Evolutionary conservation across 768 basidiomycete genomes (phyloP), one percentile per base, ranked within the genome.

Genomic region (Solioccasus polychromus): DNA sequence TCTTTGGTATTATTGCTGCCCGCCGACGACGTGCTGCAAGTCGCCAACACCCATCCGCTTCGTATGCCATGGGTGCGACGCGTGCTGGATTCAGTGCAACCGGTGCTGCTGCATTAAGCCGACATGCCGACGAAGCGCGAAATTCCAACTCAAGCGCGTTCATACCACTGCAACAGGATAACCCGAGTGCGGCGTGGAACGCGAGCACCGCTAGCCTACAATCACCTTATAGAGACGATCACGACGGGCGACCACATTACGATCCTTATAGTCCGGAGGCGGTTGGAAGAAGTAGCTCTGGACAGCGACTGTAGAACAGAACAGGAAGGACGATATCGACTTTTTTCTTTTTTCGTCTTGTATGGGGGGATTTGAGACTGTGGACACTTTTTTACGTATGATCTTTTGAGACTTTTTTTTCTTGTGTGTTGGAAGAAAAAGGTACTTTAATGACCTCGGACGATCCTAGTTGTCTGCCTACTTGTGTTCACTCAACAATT

Each of bases 131-230:
- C 19, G 55, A 41, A 9, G 35, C 30, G 34, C 68, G 80, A 31
- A 66, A 66, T 66, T 82, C 82, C 51, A 79, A 84, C 68, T 80
- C 82, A 56, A 83, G 81, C 51, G 77, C 83, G 28, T 87, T 88
- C 57, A 70, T 84, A 41, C 85, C 86, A n/a, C 62, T 88, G 56
- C 77, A 79, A 53, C 82, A 83, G 60, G 77, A 76, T 44, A 82
- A 79, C 57, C 54, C 69, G 44, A 79, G 75, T 54, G 72, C 71
- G 53, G 71, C 75, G 38, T 83, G 81, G 81, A 79, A 79, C 52
- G 70, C 71, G 37, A 85, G 82, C 60, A 71, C 62, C 17, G 60
- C 63, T 28, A 76, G 71, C 55, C 59, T 83, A 52, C 62, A 68
- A 29, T 56, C 68, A 23, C 68, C 70, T 15, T 71, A 70, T 53